phyloP scores from a whole-genome alignment of 2,329 filamentous ascomycete species.

The Xylaria sp. region DNA sequence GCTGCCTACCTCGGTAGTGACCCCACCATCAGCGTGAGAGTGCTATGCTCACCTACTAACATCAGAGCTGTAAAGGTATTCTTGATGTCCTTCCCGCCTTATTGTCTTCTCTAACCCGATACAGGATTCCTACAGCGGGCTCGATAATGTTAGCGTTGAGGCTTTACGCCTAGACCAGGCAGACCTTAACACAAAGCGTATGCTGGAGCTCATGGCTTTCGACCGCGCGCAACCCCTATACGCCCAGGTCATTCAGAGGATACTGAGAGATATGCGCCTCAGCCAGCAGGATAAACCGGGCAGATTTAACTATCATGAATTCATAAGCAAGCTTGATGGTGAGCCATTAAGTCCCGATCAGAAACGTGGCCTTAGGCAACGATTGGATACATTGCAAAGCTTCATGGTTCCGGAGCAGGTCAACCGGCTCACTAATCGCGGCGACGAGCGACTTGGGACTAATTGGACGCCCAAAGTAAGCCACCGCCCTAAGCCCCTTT shows the following conservation, averaged over 20 bases:
- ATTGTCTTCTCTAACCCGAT: conserved; percentile 22
- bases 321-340: conserved; percentile 52
- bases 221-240: conserved; percentile 64
- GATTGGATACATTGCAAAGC: conserved; percentile 70
- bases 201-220: conserved; percentile 70
- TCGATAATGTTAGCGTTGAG: conserved; percentile 59
- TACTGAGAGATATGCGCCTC: conserved; percentile 66
- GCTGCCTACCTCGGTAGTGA: conserved; percentile 64
- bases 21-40: conserved; percentile 57
- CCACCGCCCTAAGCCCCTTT: neutral
- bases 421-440: conserved; percentile 2
- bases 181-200: conserved; percentile 66
- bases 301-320: conserved; percentile 61
- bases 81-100: neutral
- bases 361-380: conserved; percentile 63
- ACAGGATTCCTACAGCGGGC: conserved; percentile 53
- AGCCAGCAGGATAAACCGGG: conserved; percentile 52
- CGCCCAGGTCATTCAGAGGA: conserved; percentile 63
- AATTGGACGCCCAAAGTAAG: conserved; percentile 47
- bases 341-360: conserved; percentile 61
- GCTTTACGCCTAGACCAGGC: conserved; percentile 61
- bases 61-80: conserved; percentile 53
- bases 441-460: conserved; percentile 38
- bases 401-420: conserved; percentile 60
- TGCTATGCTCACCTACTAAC: conserved; percentile 66